Conservation (phyloP, 208 protist genomes). For the Leishmania lainsoni region DNA sequence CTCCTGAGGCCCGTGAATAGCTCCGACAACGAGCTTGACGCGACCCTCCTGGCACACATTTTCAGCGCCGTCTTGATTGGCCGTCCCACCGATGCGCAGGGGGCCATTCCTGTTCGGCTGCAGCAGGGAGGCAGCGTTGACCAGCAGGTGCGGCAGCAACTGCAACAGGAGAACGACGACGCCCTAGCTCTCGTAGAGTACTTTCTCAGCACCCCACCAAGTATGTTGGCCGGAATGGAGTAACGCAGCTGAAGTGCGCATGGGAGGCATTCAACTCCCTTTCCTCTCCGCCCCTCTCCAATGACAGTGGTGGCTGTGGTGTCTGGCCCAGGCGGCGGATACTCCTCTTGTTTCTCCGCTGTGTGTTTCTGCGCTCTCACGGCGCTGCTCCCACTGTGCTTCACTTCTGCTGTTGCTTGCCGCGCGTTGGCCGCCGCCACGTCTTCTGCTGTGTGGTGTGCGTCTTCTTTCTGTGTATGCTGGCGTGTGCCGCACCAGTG, state of each 20-base stretch:
- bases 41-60: conserved; percentile 54
- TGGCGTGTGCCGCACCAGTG: not conserved
- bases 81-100: conserved; percentile 38
- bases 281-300: not conserved
- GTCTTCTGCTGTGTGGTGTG: not conserved
- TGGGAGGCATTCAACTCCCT: not conserved
- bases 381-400: not conserved
- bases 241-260: not conserved
- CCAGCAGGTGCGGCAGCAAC: conserved; percentile 65
- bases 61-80: conserved; percentile 73
- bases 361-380: not conserved
- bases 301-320: not conserved
- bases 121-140: conserved; percentile 54
- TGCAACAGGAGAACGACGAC: conserved; percentile 71
- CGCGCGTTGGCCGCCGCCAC: not conserved
- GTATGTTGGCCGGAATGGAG: conserved; percentile 30
- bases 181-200: conserved; percentile 71
- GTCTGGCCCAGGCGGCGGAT: not conserved
- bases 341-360: not conserved
- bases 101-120: conserved; percentile 29
- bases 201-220: conserved; percentile 74
- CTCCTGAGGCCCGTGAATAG: conserved; percentile 69
- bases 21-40: conserved; percentile 62
- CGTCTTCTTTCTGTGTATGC: too few species aligned
- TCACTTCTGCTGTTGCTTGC: not conserved